Conservation (phyloP, 345 rosid genomes). For the Pseudoturritis turrita region DNA sequence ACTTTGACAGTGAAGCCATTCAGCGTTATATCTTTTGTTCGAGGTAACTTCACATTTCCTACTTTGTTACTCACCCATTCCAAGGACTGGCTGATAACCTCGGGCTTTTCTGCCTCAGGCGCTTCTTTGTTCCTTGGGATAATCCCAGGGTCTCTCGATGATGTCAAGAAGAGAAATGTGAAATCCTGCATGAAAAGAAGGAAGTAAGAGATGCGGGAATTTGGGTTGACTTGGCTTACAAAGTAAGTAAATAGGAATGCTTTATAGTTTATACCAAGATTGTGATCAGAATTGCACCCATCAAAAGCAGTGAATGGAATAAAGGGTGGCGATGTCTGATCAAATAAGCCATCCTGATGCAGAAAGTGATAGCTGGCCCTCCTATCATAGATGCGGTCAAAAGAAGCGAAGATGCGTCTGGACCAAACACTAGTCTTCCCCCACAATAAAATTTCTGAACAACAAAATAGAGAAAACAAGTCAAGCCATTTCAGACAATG, state of each 20-base stretch:
- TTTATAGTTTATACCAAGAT: slow-evolving; percentile 38
- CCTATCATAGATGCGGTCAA: slow-evolving; percentile 56
- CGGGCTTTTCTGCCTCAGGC: slow-evolving; percentile 42
- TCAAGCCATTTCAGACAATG: background rate
- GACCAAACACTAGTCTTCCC: slow-evolving; percentile 84
- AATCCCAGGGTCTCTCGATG: slow-evolving; percentile 81
- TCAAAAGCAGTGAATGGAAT: slow-evolving; percentile 31
- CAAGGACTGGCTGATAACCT: slow-evolving; percentile 34
- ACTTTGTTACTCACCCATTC: slow-evolving; percentile 54
- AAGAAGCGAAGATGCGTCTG: slow-evolving; percentile 69
- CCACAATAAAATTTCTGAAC: slow-evolving; percentile 76
- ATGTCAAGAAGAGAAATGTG: slow-evolving; percentile 59
- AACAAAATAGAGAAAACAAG: background rate
- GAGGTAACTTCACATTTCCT: slow-evolving; percentile 40
- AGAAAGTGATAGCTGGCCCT: slow-evolving; percentile 68
- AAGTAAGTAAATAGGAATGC: slow-evolving; percentile 4
- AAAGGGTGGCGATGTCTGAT: slow-evolving; percentile 26
- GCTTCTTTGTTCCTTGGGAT: slow-evolving; percentile 48
- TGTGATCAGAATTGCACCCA: slow-evolving; percentile 45
- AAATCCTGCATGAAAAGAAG: slow-evolving; percentile 43
- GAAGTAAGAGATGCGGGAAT: background rate
- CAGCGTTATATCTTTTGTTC: slow-evolving; percentile 48
- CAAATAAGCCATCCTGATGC: slow-evolving; percentile 40
- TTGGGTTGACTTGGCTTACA: background rate
- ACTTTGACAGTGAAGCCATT: slow-evolving; percentile 63